Evolutionary conservation across 75 land plant species (phyloP).

Genomic region (Pinus tabuliformis): DNA sequence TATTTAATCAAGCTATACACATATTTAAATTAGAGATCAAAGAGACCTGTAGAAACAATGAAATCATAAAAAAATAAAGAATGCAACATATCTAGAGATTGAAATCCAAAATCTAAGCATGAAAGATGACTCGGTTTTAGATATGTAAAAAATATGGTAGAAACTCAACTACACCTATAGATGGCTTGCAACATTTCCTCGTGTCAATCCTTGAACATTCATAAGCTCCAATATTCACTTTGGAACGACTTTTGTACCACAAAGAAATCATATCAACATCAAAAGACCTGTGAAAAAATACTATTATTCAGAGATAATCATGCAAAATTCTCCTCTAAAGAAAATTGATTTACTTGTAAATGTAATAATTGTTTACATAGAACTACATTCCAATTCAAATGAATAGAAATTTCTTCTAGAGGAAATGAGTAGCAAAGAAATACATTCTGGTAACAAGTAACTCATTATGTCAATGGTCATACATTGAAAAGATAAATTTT

Average conservation of each 20-base stretch:
- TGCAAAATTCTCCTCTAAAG: background rate
- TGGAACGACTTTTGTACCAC: constrained; percentile 83
- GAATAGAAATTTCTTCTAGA: background rate
- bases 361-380: background rate
- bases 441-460: background rate
- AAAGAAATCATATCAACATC: constrained; percentile 4
- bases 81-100: background rate
- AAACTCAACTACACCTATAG: constrained; percentile 55
- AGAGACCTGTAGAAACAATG: background rate
- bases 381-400: background rate
- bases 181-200: constrained; percentile 97
- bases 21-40: background rate
- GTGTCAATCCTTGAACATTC: constrained; percentile 79
- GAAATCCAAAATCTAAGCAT: background rate
- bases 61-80: background rate
- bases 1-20: too few species aligned
- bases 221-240: constrained; percentile 88
- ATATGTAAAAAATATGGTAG: background rate
- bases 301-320: background rate
- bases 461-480: background rate
- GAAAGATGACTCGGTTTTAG: background rate
- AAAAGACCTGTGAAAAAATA: constrained; percentile 3
- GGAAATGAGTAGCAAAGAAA: background rate
- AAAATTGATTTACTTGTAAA: background rate
- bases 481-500: background rate